Percentiles rank a stretch among this genome's conserved stretches.
Evolutionary conservation across 2,329 filamentous ascomycete genomes (phyloP).

Genomic region (Ceratocystis cubensis): DNA sequence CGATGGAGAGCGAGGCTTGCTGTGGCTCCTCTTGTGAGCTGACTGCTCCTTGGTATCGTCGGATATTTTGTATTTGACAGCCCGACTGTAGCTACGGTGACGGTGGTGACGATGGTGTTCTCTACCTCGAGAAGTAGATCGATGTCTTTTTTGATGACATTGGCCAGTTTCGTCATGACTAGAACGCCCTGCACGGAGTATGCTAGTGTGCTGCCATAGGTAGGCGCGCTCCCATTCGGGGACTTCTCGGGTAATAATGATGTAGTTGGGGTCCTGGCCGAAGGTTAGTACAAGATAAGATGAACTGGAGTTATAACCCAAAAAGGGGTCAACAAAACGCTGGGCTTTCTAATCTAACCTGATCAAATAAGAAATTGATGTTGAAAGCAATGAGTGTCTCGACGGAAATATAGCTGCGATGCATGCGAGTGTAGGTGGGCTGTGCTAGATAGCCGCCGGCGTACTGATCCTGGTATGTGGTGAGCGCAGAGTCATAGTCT

Average conservation of each 20-base stretch:
- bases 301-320: no score
- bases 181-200: constrained; percentile 44
- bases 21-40: constrained; percentile 46
- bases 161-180: constrained; percentile 28
- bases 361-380: constrained; percentile 46
- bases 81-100: constrained; percentile 27
- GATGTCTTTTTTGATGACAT: constrained; percentile 29
- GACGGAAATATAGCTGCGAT: constrained; percentile 47
- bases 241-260: constrained; percentile 63
- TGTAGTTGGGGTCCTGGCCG: constrained; percentile 49
- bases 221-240: constrained; percentile 57
- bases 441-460: neutral
- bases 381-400: constrained; percentile 45
- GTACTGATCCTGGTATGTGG: neutral
- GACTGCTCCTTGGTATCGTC: constrained; percentile 36
- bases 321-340: neutral
- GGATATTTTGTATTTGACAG: constrained; percentile 1
- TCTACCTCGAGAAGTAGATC: constrained; percentile 25
- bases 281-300: no score
- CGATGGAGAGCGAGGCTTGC: constrained; percentile 44
- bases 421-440: constrained; percentile 52
- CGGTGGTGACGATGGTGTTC: constrained; percentile 34
- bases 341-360: constrained; percentile 37
- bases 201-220: constrained; percentile 58
- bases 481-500: neutral